phyloP scores from a whole-genome alignment of 2,329 filamentous ascomycete genomes.

The Eutypa lata region DNA sequence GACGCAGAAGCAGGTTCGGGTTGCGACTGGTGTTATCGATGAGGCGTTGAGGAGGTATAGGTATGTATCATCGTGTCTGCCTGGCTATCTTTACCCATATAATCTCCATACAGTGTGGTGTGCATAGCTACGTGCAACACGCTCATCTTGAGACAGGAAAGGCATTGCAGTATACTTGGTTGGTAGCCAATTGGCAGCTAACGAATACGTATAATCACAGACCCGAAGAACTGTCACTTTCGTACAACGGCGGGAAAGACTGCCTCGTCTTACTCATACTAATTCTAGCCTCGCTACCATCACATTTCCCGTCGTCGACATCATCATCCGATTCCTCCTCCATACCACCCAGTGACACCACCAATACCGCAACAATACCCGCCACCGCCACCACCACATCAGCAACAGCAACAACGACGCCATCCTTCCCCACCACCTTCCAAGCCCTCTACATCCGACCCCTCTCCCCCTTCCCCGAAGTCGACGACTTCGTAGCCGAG shows the following conservation, averaged over 20 bases:
- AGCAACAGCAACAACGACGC: conserved; percentile 2
- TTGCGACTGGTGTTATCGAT: conserved; percentile 69
- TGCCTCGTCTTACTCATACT: conserved; percentile 89
- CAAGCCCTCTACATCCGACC: conserved; percentile 89
- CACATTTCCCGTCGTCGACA: conserved; percentile 28
- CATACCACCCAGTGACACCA: conserved; percentile 12
- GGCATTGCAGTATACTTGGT: no score
- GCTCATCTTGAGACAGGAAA: no score
- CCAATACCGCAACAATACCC: conserved; percentile 4
- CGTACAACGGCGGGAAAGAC: conserved; percentile 98
- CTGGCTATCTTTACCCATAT: no score
- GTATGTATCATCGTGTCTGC: conserved; percentile 42
- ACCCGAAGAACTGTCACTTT: conserved; percentile 76
- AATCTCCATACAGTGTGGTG: no score
- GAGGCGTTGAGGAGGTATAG: conserved; percentile 73
- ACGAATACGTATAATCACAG: conserved; percentile 40
- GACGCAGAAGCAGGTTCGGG: conserved; percentile 72
- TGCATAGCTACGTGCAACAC: conserved; percentile 2
- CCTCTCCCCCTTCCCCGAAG: conserved; percentile 76
- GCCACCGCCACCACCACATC: conserved; percentile 4
- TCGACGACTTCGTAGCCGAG: conserved; percentile 75
- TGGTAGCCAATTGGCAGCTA: conserved; percentile 6
- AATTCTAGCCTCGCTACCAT: conserved; percentile 65
- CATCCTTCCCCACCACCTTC: conserved; percentile 44
- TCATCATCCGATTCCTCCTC: conserved; percentile 13